Evolutionary conservation across 805 yeast genomes (phyloP).

Genomic region (Wickerhamiella lipophila): DNA sequence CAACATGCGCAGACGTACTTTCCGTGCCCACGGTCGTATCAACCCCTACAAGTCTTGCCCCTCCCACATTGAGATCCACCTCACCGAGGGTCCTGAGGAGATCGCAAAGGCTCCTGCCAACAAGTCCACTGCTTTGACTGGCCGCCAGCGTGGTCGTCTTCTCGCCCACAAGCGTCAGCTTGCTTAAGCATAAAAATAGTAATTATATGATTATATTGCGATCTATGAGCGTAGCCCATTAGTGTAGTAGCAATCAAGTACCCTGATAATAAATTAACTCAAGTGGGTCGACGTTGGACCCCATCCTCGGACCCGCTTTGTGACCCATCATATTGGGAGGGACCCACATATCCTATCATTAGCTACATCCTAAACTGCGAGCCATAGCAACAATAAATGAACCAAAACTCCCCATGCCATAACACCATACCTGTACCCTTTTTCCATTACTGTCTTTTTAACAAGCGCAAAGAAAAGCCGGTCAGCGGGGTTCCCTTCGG

Average conservation of each 20-base stretch:
- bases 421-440: conserved; percentile 57
- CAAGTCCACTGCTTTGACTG: conserved; percentile 55
- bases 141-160: conserved; percentile 88
- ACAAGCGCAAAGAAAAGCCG: conserved; percentile 43
- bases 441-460: conserved; percentile 64
- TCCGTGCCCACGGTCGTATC: conserved; percentile 99
- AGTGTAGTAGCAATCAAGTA: neutral
- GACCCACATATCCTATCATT: too few species aligned
- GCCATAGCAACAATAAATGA: conserved; percentile 44
- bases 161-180: conserved; percentile 53
- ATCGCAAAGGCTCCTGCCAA: conserved; percentile 81
- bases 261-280: neutral
- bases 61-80: conserved; percentile 94
- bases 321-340: too few species aligned
- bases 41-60: conserved; percentile 98
- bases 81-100: conserved; percentile 89
- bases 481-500: conserved; percentile 65
- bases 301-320: neutral
- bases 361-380: neutral
- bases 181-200: conserved; percentile 2
- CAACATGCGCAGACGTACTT: conserved; percentile 99
- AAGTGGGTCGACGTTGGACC: too few species aligned
- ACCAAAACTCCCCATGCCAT: conserved; percentile 60
- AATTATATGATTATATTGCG: conserved; percentile 3
- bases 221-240: neutral